Base-by-base conservation (phyloP, 148 eudicot species). In the Agrostemma githago region DNA sequence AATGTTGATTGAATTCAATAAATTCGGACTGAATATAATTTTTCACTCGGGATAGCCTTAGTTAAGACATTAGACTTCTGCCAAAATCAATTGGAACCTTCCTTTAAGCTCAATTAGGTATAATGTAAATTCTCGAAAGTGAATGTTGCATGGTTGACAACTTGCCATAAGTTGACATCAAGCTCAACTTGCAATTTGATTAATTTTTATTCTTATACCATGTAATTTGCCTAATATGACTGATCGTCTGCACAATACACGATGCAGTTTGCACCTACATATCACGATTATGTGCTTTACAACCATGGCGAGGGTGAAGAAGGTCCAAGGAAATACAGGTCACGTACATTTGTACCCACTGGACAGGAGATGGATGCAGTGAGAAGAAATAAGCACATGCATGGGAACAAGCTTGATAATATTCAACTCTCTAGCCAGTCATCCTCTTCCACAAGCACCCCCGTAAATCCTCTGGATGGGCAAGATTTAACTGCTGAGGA, bases 221-320 rank as follows among this genome's bases (percentile, higher is more conserved):
- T 40, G 56, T 62, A 6, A 4, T 43, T 8, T 76, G 68, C 21
- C 43, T 46, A 60, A 14, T 11, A 56, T 72, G 48, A 62, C 80
- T 54, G 26, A 71, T 64, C 17, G 20, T 53, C 64, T 61, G 3
- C 19, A 16, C 58, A 57, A 60, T 6, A 21, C 64, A 66, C 71
- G 0, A 42, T 83, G 75, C 90, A 94, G 98, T 94, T 94, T 86
- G 97, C 98, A 6, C 98, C 98, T 68, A 92, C 98, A 59, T 94
- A 94, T 80, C 98, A 94, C 72, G 98, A 94, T 74, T 94, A 94
- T 70, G 98, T 94, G 66, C 91, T 94, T 19, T 94, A 94, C 82
- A 94, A 94, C 83, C 93, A 91, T 48, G 79, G 90, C 40, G 97
- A 89, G 5, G 89, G 90, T 66, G 96, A 91, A 44, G 98, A 91